phyloP scores from a whole-genome alignment of 345 rosid species.

The Angophora floribunda region DNA sequence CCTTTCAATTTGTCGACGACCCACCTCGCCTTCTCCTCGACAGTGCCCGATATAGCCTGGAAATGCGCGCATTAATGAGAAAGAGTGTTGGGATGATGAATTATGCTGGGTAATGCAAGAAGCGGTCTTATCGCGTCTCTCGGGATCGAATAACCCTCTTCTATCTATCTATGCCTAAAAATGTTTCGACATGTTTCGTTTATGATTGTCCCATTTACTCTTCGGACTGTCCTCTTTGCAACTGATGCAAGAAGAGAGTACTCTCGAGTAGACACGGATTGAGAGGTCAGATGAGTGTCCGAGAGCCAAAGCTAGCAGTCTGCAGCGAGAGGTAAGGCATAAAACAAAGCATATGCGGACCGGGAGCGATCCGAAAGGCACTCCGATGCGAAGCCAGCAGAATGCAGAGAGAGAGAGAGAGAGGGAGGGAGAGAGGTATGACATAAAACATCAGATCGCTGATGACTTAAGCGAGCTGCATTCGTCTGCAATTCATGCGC shows the following conservation, averaged over 20 bases:
- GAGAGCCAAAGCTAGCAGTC: neutral
- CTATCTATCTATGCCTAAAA: neutral
- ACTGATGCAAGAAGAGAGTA: neutral
- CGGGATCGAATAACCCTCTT: neutral
- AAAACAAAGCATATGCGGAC: neutral
- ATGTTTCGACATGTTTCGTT: neutral
- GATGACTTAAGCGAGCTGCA: neutral
- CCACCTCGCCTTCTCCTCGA: slow-evolving; percentile 24
- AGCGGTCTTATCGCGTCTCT: neutral
- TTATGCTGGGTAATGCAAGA: neutral
- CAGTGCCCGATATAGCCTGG: slow-evolving; percentile 11
- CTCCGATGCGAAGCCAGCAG: neutral
- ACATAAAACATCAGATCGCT: neutral
- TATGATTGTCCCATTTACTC: neutral
- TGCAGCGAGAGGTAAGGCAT: neutral
- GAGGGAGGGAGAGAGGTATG: neutral
- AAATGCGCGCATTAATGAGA: neutral
- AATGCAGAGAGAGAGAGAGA: neutral
- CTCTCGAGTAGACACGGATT: neutral
- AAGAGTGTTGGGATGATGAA: neutral
- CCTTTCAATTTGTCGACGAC: slow-evolving; percentile 26
- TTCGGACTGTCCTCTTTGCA: neutral
- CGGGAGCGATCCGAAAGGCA: neutral
- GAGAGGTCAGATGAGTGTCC: neutral
- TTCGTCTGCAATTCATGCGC: neutral